Percentiles rank a stretch among this genome's conserved stretches.
These are phyloP conservation scores for Globisporangium emineosum DNA, from an alignment of 352 stramenopile species.

Conservation along the genomic window DNA sequence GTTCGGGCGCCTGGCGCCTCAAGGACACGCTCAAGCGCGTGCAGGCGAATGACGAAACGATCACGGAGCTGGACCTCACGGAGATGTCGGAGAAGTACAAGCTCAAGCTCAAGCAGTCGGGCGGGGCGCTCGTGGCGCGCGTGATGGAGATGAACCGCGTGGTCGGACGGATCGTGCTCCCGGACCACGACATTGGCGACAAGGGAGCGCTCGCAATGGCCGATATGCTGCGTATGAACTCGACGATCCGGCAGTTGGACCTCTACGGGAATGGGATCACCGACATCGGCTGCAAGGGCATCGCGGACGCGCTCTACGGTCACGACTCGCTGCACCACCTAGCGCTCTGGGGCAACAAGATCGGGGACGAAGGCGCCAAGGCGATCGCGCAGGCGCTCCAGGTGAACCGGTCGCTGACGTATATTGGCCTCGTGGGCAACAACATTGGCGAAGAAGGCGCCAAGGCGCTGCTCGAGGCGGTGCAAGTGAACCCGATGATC, in stretches of 20 bases:
- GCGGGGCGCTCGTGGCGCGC: slow-evolving; percentile 42
- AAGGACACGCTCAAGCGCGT: slow-evolving; percentile 58
- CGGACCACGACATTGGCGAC: slow-evolving; percentile 51
- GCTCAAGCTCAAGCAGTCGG: slow-evolving; percentile 31
- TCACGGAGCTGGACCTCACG: slow-evolving; percentile 53
- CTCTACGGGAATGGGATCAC: slow-evolving; percentile 51
- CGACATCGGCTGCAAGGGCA: slow-evolving; percentile 20
- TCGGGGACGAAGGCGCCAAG: slow-evolving; percentile 45
- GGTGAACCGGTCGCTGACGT: slow-evolving; percentile 52
- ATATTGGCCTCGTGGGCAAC: slow-evolving; percentile 47
- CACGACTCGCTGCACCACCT: slow-evolving; percentile 49
- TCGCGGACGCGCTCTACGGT: slow-evolving; percentile 42
- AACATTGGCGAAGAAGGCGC: slow-evolving; percentile 38
- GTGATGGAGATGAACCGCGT: slow-evolving; percentile 53
- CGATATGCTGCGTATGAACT: slow-evolving; percentile 50
- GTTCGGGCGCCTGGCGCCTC: slow-evolving; percentile 14
- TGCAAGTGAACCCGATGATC: slow-evolving; percentile 44
- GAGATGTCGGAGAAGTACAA: slow-evolving; percentile 49
- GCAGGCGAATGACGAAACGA: slow-evolving; percentile 46
- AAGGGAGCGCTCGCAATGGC: slow-evolving; percentile 40
- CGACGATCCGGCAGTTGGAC: slow-evolving; percentile 45
- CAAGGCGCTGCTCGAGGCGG: slow-evolving; percentile 35
- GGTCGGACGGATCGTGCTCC: slow-evolving; percentile 40
- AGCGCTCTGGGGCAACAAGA: slow-evolving; percentile 38
- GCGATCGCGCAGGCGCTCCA: slow-evolving; percentile 41